A percentile compares a stretch with the other conserved stretches of the same genome.
Evolutionary conservation across 2,329 filamentous ascomycete species (phyloP).

Genomic region (Exophiala bonariae): DNA sequence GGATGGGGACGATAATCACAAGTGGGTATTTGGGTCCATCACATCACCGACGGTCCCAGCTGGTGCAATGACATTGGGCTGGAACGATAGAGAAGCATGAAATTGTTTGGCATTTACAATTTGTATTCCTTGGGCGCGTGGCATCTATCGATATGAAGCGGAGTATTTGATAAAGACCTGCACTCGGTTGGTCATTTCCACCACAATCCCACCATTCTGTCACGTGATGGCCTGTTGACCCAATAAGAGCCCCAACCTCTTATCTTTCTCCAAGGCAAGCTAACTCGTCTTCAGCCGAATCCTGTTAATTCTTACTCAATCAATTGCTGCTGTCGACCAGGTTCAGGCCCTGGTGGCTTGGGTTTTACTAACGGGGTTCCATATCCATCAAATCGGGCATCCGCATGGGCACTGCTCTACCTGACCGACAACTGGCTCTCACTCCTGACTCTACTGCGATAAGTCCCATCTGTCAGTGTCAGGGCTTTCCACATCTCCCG

Average conservation of each 20-base stretch:
- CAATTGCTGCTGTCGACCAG: slow-evolving; percentile 17
- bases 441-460: no score
- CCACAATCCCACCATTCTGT: slow-evolving; percentile 6
- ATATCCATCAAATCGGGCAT: no score
- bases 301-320: slow-evolving; percentile 24
- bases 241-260: slow-evolving; percentile 12
- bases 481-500: background rate
- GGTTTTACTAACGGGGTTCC: no score
- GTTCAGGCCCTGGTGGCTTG: background rate
- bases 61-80: background rate
- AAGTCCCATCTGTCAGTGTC: no score
- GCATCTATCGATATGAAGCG: background rate
- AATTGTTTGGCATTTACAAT: slow-evolving; percentile 2
- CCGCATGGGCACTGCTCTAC: no score
- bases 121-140: background rate
- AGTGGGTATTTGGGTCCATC: no score
- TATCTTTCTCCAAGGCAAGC: slow-evolving; percentile 15
- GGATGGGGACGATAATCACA: background rate
- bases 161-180: slow-evolving; percentile 3
- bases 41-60: background rate
- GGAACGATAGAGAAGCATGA: no score
- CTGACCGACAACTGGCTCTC: no score
- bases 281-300: slow-evolving; percentile 7
- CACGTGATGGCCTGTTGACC: background rate
- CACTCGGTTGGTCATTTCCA: background rate